Evolutionary conservation across 208 protist species (phyloP).

Genomic region (Borovskyia barvae): DNA sequence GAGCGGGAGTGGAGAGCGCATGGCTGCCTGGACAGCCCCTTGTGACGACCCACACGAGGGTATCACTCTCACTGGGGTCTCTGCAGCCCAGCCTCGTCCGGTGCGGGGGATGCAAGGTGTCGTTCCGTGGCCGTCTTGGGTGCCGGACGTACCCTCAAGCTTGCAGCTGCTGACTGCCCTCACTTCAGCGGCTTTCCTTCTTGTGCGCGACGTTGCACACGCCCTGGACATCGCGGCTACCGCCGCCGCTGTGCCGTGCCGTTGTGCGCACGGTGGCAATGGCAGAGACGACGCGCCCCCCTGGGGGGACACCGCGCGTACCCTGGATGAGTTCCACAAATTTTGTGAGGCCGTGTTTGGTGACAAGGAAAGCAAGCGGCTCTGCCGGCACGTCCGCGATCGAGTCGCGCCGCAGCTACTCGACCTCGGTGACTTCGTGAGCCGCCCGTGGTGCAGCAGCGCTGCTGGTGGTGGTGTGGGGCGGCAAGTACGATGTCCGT

Average conservation of each 20-base stretch:
- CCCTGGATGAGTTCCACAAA: not conserved
- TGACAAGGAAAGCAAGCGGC: constrained; percentile 10
- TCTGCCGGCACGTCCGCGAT: constrained; percentile 16
- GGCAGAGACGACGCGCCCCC: not conserved
- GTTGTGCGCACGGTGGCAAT: not conserved
- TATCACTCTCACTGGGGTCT: too few species aligned
- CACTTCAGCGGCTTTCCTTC: constrained; percentile 15
- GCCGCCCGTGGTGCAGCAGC: constrained; percentile 10
- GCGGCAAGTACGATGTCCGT: constrained; percentile 14
- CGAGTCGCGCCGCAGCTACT: constrained; percentile 13
- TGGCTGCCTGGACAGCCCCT: not conserved
- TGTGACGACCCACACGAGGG: not conserved
- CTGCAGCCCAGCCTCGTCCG: not conserved
- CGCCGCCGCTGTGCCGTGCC: not conserved
- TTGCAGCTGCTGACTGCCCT: constrained; percentile 26
- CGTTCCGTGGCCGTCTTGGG: constrained; percentile 34
- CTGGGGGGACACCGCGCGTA: not conserved
- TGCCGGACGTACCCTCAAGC: constrained; percentile 14
- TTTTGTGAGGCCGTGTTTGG: constrained; percentile 17
- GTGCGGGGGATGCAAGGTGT: not conserved
- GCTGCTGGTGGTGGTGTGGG: not conserved
- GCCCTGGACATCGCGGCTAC: constrained; percentile 4
- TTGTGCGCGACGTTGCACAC: constrained; percentile 25
- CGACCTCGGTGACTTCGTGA: constrained; percentile 11
- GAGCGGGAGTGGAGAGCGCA: not conserved